These are phyloP conservation scores for Mangifera indica DNA, from an alignment of 345 rosid genomes.

Conservation along the genomic window DNA sequence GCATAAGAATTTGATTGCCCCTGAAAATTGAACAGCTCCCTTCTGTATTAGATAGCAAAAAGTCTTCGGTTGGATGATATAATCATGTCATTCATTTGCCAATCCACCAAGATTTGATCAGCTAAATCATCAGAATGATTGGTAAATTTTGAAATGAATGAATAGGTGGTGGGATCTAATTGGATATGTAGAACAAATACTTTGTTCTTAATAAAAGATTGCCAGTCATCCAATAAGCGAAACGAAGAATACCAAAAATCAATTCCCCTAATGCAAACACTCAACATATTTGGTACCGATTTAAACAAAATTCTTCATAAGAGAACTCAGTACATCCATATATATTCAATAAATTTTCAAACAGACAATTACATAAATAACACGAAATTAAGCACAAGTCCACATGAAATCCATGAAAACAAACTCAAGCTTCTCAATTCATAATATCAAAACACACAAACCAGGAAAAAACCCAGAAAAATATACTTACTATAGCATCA, in stretches of 20 bases:
- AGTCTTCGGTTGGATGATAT: too few species aligned
- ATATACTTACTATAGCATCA: conserved; percentile 65
- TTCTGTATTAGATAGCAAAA: neutral
- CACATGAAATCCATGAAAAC: neutral
- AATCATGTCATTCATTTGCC: too few species aligned
- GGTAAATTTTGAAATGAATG: too few species aligned
- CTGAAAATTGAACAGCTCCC: neutral
- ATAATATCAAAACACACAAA: neutral
- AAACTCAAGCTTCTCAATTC: neutral
- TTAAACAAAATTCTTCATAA: too few species aligned
- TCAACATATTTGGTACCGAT: neutral
- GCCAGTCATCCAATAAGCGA: neutral
- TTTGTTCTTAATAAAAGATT: too few species aligned
- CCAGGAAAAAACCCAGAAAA: neutral
- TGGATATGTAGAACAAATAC: too few species aligned
- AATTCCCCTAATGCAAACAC: neutral
- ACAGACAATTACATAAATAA: too few species aligned
- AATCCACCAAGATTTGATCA: too few species aligned
- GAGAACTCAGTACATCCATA: neutral
- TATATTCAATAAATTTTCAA: neutral
- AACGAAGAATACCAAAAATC: neutral
- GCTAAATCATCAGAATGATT: too few species aligned
- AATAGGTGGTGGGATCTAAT: too few species aligned
- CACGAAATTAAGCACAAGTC: neutral
- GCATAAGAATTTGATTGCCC: neutral